Conservation (phyloP, 2,329 filamentous ascomycete genomes). For the Pseudocercospora fuligena region DNA sequence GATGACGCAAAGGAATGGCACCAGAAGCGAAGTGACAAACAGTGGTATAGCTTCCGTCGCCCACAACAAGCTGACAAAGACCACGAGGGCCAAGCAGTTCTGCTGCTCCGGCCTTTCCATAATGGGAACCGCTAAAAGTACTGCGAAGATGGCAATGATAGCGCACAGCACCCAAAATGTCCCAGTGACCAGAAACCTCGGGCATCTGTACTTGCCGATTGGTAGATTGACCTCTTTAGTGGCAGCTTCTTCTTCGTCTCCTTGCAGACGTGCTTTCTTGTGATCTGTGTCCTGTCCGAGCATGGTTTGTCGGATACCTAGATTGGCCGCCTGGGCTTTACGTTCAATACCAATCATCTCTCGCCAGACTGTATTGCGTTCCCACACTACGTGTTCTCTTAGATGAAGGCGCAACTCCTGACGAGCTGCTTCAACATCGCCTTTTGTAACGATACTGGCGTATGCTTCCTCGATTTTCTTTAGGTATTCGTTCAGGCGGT, state of each 20-base stretch:
- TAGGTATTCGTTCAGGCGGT: conserved; percentile 73
- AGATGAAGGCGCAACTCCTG: conserved; percentile 88
- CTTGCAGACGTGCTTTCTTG: conserved; percentile 74
- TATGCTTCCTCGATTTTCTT: conserved; percentile 77
- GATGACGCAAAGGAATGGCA: conserved; percentile 90
- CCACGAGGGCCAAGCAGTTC: conserved; percentile 90
- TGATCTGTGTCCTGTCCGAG: conserved; percentile 75
- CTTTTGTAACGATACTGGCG: conserved; percentile 78
- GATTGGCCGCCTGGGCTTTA: conserved; percentile 89
- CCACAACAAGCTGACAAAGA: conserved; percentile 94
- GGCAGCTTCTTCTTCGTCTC: conserved; percentile 72
- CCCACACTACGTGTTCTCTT: conserved; percentile 97
- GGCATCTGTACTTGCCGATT: conserved; percentile 74
- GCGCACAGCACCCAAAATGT: conserved; percentile 77
- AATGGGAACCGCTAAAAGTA: conserved; percentile 76
- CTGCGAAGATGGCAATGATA: conserved; percentile 73
- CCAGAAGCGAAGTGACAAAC: conserved; percentile 91
- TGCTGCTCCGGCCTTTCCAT: conserved; percentile 89
- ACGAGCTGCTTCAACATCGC: conserved; percentile 75
- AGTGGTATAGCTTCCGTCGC: conserved; percentile 93
- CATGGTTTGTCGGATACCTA: conserved; percentile 77
- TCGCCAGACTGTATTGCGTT: conserved; percentile 97
- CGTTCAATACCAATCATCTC: conserved; percentile 98
- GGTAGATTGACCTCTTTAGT: conserved; percentile 78
- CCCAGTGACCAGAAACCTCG: conserved; percentile 80